Conservation (phyloP, 768 basidiomycete species). For the Ramaria sp. region DNA sequence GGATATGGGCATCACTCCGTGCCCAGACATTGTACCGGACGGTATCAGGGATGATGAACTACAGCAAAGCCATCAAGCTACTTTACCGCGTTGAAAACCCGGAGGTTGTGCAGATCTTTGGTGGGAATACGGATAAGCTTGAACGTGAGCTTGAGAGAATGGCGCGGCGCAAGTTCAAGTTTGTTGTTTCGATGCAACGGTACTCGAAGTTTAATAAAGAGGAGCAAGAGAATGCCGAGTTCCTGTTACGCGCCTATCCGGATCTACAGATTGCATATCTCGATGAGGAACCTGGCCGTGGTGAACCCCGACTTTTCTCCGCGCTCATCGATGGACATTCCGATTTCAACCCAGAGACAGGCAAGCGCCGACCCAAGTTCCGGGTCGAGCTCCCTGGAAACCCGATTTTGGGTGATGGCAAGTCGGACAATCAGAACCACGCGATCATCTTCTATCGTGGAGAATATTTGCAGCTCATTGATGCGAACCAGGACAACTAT, state of each 20-base stretch:
- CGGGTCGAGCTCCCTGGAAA: constrained; percentile 97
- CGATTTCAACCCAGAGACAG: constrained; percentile 84
- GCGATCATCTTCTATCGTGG: constrained; percentile 99
- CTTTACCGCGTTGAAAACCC: constrained; percentile 99
- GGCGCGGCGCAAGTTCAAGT: constrained; percentile 98
- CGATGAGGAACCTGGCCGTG: constrained; percentile 88
- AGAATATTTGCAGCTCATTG: constrained; percentile 97
- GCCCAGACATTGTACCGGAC: constrained; percentile 98
- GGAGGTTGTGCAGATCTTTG: constrained; percentile 94
- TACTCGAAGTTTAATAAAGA: constrained; percentile 99
- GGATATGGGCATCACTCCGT: constrained; percentile 98
- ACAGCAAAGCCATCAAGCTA: constrained; percentile 97
- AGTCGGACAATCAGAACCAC: constrained; percentile 99
- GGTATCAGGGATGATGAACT: constrained; percentile 99
- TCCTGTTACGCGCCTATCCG: constrained; percentile 92
- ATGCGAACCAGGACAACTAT: constrained; percentile 99
- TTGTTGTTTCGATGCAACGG: constrained; percentile 97
- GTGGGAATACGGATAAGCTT: constrained; percentile 94
- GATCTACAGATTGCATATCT: constrained; percentile 98
- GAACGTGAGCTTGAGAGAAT: constrained; percentile 96
- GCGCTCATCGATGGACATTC: constrained; percentile 96
- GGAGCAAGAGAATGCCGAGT: constrained; percentile 98
- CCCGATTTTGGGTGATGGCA: constrained; percentile 97
- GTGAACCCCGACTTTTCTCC: constrained; percentile 92
- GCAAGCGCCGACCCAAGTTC: constrained; percentile 90